Conservation (phyloP, 768 basidiomycete species). For the Boletus eberwhitei region DNA sequence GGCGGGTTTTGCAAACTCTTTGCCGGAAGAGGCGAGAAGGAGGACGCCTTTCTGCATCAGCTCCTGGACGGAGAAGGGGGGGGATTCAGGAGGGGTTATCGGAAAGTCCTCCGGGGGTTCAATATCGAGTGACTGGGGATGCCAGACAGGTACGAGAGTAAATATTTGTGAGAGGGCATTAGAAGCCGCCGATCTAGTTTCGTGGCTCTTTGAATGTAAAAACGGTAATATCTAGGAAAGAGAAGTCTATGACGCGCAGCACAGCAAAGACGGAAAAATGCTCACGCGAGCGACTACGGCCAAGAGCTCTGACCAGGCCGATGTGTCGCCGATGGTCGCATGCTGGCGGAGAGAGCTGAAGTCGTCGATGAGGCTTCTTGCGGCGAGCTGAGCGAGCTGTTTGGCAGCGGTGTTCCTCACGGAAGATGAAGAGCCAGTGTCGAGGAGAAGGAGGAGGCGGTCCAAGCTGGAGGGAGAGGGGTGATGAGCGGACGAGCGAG, state of each 20-base stretch:
- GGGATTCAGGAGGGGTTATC: slow-evolving; percentile 52
- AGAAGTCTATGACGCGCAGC: neutral
- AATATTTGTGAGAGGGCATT: slow-evolving; percentile 87
- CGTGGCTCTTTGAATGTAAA: slow-evolving; percentile 87
- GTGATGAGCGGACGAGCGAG: neutral
- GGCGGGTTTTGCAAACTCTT: slow-evolving; percentile 78
- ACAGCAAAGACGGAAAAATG: neutral
- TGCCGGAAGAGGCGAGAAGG: slow-evolving; percentile 89
- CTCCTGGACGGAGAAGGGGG: slow-evolving; percentile 72
- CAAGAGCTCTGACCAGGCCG: slow-evolving; percentile 89
- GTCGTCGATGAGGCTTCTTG: slow-evolving; percentile 80
- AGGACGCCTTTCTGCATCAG: slow-evolving; percentile 74
- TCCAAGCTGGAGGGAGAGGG: slow-evolving; percentile 65
- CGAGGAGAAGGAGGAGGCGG: slow-evolving; percentile 91
- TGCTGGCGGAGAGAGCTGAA: slow-evolving; percentile 59
- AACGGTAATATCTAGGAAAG: slow-evolving; percentile 75
- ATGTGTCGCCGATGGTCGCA: slow-evolving; percentile 56
- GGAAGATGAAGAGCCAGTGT: slow-evolving; percentile 87
- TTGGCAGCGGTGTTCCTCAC: slow-evolving; percentile 95
- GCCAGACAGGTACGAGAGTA: slow-evolving; percentile 78
- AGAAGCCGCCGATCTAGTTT: slow-evolving; percentile 88
- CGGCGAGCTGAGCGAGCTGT: slow-evolving; percentile 90
- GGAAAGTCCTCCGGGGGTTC: slow-evolving; percentile 27
- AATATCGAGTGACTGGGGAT: slow-evolving; percentile 32
- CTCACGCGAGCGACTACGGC: slow-evolving; percentile 84